Conservation (phyloP, 345 rosid species). For the Pseudoturritis turrita region DNA sequence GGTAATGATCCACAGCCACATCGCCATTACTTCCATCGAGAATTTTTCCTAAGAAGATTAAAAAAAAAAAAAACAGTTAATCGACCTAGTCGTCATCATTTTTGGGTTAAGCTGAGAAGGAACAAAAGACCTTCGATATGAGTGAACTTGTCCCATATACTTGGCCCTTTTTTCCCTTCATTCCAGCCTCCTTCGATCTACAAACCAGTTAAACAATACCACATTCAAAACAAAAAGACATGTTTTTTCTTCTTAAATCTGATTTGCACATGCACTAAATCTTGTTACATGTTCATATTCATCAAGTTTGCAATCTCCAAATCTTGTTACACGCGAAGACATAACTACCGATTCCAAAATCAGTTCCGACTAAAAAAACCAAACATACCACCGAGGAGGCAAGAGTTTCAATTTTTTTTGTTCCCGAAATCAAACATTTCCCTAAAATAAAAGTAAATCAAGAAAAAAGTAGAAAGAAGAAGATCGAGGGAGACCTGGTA, state of each 20-base stretch:
- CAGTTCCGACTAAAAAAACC: too few species aligned
- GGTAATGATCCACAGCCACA: conserved; percentile 74
- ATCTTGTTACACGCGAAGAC: too few species aligned
- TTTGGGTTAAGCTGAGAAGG: neutral
- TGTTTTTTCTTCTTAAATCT: too few species aligned
- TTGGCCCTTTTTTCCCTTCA: conserved; percentile 75
- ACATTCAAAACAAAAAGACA: too few species aligned
- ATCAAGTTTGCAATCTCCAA: too few species aligned
- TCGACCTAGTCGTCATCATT: neutral
- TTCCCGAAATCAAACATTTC: too few species aligned
- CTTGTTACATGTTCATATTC: too few species aligned
- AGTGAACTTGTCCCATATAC: conserved; percentile 86
- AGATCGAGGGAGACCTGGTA: conserved; percentile 41
- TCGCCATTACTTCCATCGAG: conserved; percentile 72
- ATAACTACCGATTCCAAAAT: too few species aligned
- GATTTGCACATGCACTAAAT: too few species aligned
- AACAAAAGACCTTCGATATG: conserved; percentile 46
- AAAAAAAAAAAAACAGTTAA: neutral
- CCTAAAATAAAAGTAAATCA: too few species aligned
- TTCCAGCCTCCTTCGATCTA: conserved; percentile 87
- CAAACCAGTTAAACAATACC: neutral
- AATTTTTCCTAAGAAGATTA: conserved; percentile 46
- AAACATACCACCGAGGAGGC: too few species aligned
- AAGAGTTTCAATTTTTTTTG: too few species aligned
- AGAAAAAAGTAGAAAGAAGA: neutral